Base-by-base conservation (phyloP, 2,329 filamentous ascomycete genomes). In the Ascochyta viciae-villosae region DNA sequence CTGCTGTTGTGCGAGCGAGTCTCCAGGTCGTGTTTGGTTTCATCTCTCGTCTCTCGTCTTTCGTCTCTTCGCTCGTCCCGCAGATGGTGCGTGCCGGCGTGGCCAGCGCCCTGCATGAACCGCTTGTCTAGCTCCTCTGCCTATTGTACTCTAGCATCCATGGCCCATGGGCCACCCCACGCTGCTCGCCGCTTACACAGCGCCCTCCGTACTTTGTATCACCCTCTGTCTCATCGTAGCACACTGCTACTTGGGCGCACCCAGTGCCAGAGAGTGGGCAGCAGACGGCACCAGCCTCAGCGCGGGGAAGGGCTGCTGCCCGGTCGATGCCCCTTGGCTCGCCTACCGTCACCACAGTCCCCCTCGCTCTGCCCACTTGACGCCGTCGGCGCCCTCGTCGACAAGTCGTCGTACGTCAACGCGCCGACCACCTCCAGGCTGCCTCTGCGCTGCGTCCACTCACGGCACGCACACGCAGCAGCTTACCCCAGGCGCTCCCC, bases 101-200 rank as follows among this genome's bases (percentile, higher is more conserved):
- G 35, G 54, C 31, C 27, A 38, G 34, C 37, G 47, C 61, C 61
- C 61, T 64, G 62, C 59, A 62, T 64, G 54, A 59, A 49, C 44
- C 45, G 39, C 49, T 6, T 40, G 16, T 43, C 43, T 31, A 12
- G 12, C 29, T 15, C 19, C 19, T 19, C 19, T 19, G 19, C 19
- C 19, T 19, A 19, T 19, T 19, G 19, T 19, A 26, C 33, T 27
- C 42, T 52, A 23, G 22, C 19, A 33, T 33, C 29, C 13, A 26
- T 26, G 24, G 24, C 27, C 16, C n/a, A 12, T 41, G 33, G 42
- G n/a, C 54, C 23, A 49, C 49, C 54, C 54, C 54, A 57, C 54
- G 43, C 33, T 13, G 12, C 29, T 13, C 29, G 29, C 29, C 34
- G 52, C 54, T 52, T 41, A 52, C 54, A 48, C 24, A 16, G 34